Base-by-base conservation (phyloP, 257 asterid genomes). In the Ligustrum vulgare region DNA sequence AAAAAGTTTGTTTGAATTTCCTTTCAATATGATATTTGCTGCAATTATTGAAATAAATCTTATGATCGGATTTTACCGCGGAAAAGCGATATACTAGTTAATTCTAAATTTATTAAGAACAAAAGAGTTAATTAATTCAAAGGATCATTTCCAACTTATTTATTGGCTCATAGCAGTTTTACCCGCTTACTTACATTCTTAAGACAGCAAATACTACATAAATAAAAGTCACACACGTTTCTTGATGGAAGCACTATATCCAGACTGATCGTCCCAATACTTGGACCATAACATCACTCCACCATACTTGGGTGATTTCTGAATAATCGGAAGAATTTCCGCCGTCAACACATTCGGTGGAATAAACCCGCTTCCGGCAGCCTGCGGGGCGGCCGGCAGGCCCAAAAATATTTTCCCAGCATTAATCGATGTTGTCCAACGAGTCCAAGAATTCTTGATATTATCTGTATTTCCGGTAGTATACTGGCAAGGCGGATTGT, bases 261-360 rank as follows among this genome's bases (percentile, higher is more conserved):
- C 87, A 69, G 75, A 82, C 32, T 72, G 86, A 72, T 88, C 93
- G 77, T 90, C 93, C 86, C 85, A 87, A 35, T 58, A 87, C 80
- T 86, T 86, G 2, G 95, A 87, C 97, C 95, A 90, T 60, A 92
- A 85, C 95, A 92, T 92, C 64, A 89, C 93, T 7, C 97, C 97
- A 2, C 97, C 96, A 10, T 87, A 92, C 72, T 84, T 83, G 8
- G 25, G 54, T 35, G 91, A 86, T 28, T 67, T 79, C 66, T 31
- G 79, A 3, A 92, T 90, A 78, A 36, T 84, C 77, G 97, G 93
- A 3, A 89, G 80, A 41, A 92, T 79, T 77, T 86, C 75, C 28
- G 72, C 54, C 31, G 74, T 75, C 81, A 89, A 75, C 70, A 78
- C 87, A 0, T 73, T 75, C 67, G 90, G 80, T 70, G 93, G 92